Base-by-base conservation (phyloP, 495 filamentous ascomycete genomes). In the Astrothelium macrocarpum region DNA sequence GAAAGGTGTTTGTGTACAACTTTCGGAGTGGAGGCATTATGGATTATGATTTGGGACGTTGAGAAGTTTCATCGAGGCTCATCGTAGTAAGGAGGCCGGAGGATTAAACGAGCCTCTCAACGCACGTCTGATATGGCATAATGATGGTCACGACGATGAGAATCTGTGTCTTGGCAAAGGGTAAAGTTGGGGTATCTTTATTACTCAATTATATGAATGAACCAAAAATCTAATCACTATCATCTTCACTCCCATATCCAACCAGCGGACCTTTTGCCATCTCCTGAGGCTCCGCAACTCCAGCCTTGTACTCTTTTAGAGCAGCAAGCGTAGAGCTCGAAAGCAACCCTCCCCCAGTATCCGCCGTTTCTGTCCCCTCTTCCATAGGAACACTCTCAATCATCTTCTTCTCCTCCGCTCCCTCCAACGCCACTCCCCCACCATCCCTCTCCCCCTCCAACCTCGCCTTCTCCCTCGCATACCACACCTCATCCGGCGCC, bases 401-500 rank as follows among this genome's bases (percentile, higher is more conserved):
- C 72, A 81, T 73, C 61, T 76, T 56, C 49, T 29, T 26, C 25
- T 56, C 49, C 29, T 56, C 73, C 5, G 80, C 72, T 29, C 74
- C 79, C 36, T 83, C 78, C 12, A 74, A 61, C 60, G 66, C 32
- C 53, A 45, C 63, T 62, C 43, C 42, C 36, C 81, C 72, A 49
- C 76, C 76, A 11, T 66, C 71, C 43, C 66, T 67, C 36, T 67
- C 70, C 53, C 74, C 75, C n/a, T 73, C 71, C 39, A 70, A 65
- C 66, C 61, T 76, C 65, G 72, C 71, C 71, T 72, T 76, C 71
- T 72, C 73, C 66, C 71, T 81, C 2, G 91, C 90, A 77, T 91
- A 96, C 82, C 92, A 96, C 23, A 97, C 87, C 69, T 95, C 89
- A 75, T 98, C 94, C 2, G 93, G 91, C 20, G 90, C 90, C 67